Evolutionary conservation across 2,329 filamentous ascomycete species (phyloP).

Genomic region (Paradendryphiella salina): DNA sequence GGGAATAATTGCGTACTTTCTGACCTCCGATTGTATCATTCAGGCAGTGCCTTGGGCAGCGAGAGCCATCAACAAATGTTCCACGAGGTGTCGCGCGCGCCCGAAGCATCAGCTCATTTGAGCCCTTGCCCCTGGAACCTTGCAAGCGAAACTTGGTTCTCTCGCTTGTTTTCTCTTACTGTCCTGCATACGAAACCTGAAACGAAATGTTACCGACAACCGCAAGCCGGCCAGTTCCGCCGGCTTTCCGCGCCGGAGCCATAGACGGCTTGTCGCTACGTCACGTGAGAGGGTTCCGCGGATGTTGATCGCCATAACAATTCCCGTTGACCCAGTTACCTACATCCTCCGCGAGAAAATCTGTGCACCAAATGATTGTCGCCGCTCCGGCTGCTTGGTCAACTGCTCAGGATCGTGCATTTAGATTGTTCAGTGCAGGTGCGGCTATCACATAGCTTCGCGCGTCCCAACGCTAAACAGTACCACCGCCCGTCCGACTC

Average conservation of each 20-base stretch:
- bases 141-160: not conserved
- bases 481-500: too few relatives aligned
- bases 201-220: not conserved
- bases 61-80: not conserved
- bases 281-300: constrained; percentile 6
- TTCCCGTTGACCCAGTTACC: not conserved
- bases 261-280: constrained; percentile 8
- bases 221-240: not conserved
- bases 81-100: constrained; percentile 6
- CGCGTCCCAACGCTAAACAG: too few relatives aligned
- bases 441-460: too few relatives aligned
- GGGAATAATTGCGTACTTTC: not conserved
- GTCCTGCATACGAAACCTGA: not conserved
- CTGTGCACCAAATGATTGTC: not conserved
- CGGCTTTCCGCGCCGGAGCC: constrained; percentile 8
- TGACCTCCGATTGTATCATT: not conserved
- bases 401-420: too few relatives aligned
- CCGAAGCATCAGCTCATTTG: constrained; percentile 2
- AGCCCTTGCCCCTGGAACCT: not conserved
- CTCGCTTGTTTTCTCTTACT: not conserved
- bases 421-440: too few relatives aligned
- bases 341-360: not conserved
- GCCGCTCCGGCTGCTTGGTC: too few relatives aligned
- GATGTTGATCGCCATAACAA: not conserved
- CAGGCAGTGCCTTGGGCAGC: not conserved